phyloP scores from a whole-genome alignment of 2,329 filamentous ascomycete species.

The Aspergillus hiratsukae region DNA sequence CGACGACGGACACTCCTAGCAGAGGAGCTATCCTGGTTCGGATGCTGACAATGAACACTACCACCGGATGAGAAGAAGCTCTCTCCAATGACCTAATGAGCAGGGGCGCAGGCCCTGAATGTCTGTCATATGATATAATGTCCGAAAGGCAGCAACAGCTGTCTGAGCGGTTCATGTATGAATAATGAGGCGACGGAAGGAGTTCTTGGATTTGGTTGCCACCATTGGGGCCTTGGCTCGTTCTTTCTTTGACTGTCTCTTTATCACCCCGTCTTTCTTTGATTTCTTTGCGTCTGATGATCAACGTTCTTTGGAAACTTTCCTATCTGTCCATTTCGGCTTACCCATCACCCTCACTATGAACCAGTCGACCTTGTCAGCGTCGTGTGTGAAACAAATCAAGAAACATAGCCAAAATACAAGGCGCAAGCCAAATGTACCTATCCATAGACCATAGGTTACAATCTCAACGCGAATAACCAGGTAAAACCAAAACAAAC shows the following conservation, averaged over 20 bases:
- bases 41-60: neutral
- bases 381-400: neutral
- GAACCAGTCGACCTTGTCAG: neutral
- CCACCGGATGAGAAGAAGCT: neutral
- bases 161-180: neutral
- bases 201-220: neutral
- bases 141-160: neutral
- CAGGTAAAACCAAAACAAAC: neutral
- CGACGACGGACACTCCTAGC: neutral
- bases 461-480: neutral
- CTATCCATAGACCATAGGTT: neutral
- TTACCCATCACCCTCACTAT: neutral
- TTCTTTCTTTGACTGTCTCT: neutral
- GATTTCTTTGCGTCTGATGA: neutral
- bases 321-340: neutral
- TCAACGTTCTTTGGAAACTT: neutral
- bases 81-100: neutral
- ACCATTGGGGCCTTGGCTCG: neutral
- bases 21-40: neutral
- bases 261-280: neutral
- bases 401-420: neutral
- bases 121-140: neutral
- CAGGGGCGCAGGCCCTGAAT: neutral
- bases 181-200: neutral
- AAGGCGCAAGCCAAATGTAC: neutral